Base-by-base conservation (phyloP, 805 yeast genomes). In the Hanseniaspora jakobsenii region DNA sequence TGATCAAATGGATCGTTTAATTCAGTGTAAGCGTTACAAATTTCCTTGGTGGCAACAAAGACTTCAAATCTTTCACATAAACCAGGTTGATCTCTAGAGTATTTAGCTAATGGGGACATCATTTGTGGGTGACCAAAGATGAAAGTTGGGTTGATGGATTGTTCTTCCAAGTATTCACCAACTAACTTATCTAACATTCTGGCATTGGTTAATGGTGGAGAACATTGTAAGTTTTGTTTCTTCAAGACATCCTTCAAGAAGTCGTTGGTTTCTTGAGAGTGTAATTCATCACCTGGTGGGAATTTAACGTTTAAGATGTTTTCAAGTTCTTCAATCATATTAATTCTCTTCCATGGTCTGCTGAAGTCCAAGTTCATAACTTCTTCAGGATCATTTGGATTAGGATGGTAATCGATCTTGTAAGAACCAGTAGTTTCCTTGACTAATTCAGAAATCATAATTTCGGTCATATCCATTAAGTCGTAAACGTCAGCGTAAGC, bases 61-160 rank as follows among this genome's bases (percentile, higher is more conserved):
- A 91, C 95, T 71, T 89, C 98, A 64, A 89, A 89, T 67, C 98
- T 78, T 70, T 89, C 98, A 74, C 96, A 86, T 61, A 89, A 71
- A 57, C 98, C 98, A 49, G 95, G 94, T 51, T 75, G 72, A 49
- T 78, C 73, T 68, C 98, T 80, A 63, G 89, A 83, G 70, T 83
- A 84, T 72, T 89, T 89, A 62, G 98, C 98, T 66, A 89, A 75
- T 53, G 98, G 98, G 48, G 97, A 89, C 98, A 89, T 89, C 93
- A 89, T 85, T 71, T 89, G 96, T 49, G 98, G 98, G 66, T 89
- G 98, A 56, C 98, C 98, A 59, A 85, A 87, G 65, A 89, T 83
- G 66, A 89, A 89, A 37, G 97, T 91, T 56, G 98, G 98, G 73
- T 84, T 91, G 66, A 89, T 82, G 62, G 93, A 84, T 43, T 77